phyloP scores from a whole-genome alignment of 176 grass and related monocot genomes.

The Dendrocalamus sinicus region DNA sequence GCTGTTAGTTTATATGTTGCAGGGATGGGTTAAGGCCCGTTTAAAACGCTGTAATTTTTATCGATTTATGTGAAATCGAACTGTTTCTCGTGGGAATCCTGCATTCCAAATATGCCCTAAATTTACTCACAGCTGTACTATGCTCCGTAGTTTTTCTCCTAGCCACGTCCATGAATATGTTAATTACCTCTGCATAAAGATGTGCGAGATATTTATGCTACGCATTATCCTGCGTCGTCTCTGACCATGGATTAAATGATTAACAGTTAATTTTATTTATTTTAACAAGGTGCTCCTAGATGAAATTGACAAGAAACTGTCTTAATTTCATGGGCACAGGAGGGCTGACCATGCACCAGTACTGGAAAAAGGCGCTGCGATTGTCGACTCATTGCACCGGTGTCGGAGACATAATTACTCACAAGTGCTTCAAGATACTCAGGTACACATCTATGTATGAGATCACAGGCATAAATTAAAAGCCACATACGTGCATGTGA shows the following conservation, averaged over 20 bases:
- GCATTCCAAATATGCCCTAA: too few relatives aligned
- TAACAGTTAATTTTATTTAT: conserved; percentile 18
- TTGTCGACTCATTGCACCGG: conserved; percentile 45
- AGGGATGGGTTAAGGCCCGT: background rate
- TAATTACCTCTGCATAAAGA: background rate
- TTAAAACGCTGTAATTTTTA: too few relatives aligned
- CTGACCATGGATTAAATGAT: background rate
- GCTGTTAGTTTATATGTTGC: background rate
- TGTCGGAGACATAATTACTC: conserved; percentile 46
- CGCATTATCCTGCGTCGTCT: too few relatives aligned
- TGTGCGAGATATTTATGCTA: too few relatives aligned
- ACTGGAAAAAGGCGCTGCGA: conserved; percentile 27
- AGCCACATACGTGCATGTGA: background rate
- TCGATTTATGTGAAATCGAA: too few relatives aligned
- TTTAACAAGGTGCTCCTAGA: background rate
- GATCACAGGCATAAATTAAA: conserved; percentile 41
- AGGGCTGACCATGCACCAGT: conserved; percentile 40
- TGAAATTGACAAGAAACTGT: conserved; percentile 22
- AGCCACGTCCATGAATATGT: background rate
- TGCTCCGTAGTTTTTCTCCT: background rate
- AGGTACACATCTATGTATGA: conserved; percentile 42
- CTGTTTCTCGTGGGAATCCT: too few relatives aligned
- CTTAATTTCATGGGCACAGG: conserved; percentile 46
- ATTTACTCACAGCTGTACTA: too few relatives aligned
- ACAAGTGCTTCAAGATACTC: conserved; percentile 44